Conservation (phyloP, 208 protist genomes). For the Leptomonas pyrrhocoris region DNA sequence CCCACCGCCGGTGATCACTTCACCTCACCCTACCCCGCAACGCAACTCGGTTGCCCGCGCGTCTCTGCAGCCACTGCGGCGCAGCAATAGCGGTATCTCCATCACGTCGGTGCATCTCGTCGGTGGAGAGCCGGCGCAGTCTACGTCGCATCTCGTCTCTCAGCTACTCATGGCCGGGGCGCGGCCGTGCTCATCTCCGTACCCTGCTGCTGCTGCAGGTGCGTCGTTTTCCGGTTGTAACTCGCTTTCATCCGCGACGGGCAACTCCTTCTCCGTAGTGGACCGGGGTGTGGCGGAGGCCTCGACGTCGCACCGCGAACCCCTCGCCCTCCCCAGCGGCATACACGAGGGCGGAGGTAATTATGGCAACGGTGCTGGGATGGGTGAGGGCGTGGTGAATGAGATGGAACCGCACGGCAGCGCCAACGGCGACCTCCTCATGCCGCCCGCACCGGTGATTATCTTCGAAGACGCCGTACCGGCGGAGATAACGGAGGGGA, state of each 20-base stretch:
- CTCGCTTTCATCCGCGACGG: neutral
- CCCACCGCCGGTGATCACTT: neutral
- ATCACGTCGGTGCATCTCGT: constrained; percentile 14
- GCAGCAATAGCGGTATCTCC: constrained; percentile 17
- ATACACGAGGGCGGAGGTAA: neutral
- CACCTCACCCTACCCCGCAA: neutral
- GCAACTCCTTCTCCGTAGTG: neutral
- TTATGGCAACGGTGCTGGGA: too few relatives aligned
- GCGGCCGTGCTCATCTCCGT: neutral
- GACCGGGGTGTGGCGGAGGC: neutral
- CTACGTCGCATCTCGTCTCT: constrained; percentile 16
- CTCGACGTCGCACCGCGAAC: neutral
- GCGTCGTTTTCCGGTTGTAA: neutral
- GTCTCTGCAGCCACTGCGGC: neutral
- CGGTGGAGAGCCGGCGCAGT: constrained; percentile 4
- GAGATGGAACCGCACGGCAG: constrained; percentile 1
- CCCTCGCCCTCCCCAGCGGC: neutral
- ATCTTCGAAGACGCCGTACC: constrained; percentile 1
- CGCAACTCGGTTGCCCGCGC: neutral
- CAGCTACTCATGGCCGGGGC: constrained; percentile 2
- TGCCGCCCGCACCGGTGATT: constrained; percentile 7
- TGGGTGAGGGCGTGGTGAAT: constrained; percentile 7
- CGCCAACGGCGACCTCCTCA: too few relatives aligned
- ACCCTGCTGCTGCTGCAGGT: neutral
- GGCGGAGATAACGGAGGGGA: neutral